These are phyloP conservation scores for Wickerhamiella allomyrinae DNA, from an alignment of 805 yeast genomes.

Conservation along the genomic window DNA sequence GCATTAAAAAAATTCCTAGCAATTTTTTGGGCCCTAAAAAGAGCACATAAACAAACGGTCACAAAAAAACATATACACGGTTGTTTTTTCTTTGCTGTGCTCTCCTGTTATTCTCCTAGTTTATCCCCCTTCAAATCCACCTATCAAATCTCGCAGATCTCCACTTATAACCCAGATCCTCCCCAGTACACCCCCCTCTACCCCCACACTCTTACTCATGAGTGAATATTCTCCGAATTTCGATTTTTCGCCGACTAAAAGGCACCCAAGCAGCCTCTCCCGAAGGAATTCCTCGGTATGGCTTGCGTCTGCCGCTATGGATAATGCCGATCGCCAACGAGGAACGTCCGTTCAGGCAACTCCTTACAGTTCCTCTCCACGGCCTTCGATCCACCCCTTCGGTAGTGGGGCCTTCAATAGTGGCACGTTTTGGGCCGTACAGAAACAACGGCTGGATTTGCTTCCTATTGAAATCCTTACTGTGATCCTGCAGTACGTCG, in stretches of 20 bases:
- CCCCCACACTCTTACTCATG: no score
- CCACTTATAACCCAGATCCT: no score
- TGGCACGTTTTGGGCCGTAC: not conserved
- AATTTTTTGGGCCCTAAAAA: no score
- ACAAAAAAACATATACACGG: no score
- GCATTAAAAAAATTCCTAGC: no score
- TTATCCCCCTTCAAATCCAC: no score
- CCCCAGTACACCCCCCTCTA: no score
- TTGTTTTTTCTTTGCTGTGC: no score
- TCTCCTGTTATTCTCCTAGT: no score
- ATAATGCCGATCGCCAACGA: constrained; percentile 2
- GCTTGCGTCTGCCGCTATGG: constrained; percentile 12
- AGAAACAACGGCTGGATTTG: constrained; percentile 4
- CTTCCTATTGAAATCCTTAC: constrained; percentile 20
- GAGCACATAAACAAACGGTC: no score
- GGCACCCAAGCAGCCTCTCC: not conserved
- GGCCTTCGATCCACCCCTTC: not conserved
- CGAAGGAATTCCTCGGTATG: constrained; percentile 12
- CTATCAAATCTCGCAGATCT: no score
- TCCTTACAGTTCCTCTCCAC: not conserved
- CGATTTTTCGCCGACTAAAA: not conserved
- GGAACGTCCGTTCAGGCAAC: not conserved
- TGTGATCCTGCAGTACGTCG: constrained; percentile 17
- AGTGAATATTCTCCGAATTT: not conserved
- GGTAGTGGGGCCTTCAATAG: not conserved